These are phyloP conservation scores for Agrocybe chaxingu DNA, from an alignment of 768 basidiomycete genomes.

Conservation along the genomic window DNA sequence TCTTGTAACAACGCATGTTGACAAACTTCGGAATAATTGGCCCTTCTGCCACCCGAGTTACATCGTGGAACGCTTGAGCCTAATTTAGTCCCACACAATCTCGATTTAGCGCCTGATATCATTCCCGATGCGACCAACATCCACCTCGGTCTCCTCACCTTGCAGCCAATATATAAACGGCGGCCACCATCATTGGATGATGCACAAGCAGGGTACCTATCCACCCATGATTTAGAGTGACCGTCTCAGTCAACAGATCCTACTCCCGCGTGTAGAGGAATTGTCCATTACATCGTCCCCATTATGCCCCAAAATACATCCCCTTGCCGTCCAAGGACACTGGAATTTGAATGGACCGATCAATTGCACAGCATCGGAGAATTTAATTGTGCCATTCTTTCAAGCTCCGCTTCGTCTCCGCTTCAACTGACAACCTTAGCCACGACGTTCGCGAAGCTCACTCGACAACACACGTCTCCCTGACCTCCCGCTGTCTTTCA, in stretches of 20 bases:
- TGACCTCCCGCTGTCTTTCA: neutral
- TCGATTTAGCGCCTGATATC: constrained; percentile 12
- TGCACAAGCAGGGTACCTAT: constrained; percentile 1
- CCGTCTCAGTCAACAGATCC: neutral
- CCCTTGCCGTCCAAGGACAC: neutral
- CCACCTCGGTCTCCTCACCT: constrained; percentile 13
- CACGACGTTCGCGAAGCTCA: no score
- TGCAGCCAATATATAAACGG: neutral
- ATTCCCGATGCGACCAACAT: constrained; percentile 7
- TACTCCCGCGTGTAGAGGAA: neutral
- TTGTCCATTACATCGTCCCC: no score
- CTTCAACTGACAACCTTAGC: no score
- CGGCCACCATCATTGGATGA: neutral
- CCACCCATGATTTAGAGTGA: no score
- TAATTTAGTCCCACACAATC: constrained; percentile 9
- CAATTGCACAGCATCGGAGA: no score
- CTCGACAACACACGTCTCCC: neutral
- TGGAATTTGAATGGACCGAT: no score
- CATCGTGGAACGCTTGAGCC: constrained; percentile 17
- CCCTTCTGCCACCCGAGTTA: constrained; percentile 32
- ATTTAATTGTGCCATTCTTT: no score
- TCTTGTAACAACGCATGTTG: constrained; percentile 12
- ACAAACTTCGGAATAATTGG: constrained; percentile 31
- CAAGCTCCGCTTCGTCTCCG: no score
- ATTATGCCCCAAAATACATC: neutral